Conservation (phyloP, 1,139 yeast genomes). For the Blastobotrys niveus region DNA sequence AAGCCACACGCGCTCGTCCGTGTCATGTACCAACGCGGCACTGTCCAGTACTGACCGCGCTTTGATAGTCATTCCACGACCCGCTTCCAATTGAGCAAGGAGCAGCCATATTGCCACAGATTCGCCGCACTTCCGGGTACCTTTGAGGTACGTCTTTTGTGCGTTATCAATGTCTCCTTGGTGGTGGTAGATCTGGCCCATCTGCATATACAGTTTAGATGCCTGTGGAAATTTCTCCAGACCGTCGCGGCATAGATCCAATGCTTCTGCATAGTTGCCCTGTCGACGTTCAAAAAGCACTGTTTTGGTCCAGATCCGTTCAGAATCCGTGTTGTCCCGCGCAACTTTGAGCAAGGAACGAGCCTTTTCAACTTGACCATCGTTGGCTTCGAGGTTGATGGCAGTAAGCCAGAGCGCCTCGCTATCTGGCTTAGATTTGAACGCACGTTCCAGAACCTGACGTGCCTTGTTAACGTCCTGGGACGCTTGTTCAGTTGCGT, state of each 20-base stretch:
- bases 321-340: conserved; percentile 33
- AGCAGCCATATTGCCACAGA: conserved; percentile 51
- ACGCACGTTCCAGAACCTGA: conserved; percentile 46
- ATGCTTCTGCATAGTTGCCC: conserved; percentile 33
- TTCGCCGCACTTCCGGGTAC: conserved; percentile 45
- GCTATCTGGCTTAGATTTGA: conserved; percentile 40
- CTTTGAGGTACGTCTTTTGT: conserved; percentile 45
- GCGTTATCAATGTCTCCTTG: conserved; percentile 39
- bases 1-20: conserved; percentile 48
- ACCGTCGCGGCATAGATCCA: conserved; percentile 43
- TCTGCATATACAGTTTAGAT: conserved; percentile 52
- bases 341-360: conserved; percentile 42
- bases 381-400: conserved; percentile 53
- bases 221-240: conserved; percentile 43
- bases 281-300: conserved; percentile 50
- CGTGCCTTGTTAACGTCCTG: conserved; percentile 51
- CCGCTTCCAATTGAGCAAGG: conserved; percentile 47
- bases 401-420: conserved; percentile 68
- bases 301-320: conserved; percentile 57
- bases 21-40: conserved; percentile 52
- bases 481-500: conserved; percentile 62
- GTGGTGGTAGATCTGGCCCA: conserved; percentile 47
- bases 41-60: conserved; percentile 73
- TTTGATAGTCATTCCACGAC: conserved; percentile 41
- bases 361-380: conserved; percentile 40